Percentiles rank a stretch among this genome's conserved stretches.
phyloP scores from a whole-genome alignment of 352 stramenopile species.

The Globisporangium alternatum region DNA sequence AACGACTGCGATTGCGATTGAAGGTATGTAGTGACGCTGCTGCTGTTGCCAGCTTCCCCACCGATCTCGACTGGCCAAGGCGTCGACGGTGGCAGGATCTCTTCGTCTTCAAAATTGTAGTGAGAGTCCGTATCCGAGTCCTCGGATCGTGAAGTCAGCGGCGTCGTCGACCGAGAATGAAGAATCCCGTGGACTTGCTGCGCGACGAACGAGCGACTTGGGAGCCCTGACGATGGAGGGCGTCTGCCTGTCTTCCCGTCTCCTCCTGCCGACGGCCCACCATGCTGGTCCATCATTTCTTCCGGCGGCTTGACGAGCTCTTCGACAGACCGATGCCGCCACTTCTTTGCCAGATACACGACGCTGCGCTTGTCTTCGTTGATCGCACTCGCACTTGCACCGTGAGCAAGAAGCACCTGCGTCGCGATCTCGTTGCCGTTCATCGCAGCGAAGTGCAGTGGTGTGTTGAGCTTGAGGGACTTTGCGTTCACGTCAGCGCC shows the following conservation, averaged over 20 bases:
- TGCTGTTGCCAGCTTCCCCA: background rate
- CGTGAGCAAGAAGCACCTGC: slow-evolving; percentile 48
- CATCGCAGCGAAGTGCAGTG: slow-evolving; percentile 76
- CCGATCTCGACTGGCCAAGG: slow-evolving; percentile 32
- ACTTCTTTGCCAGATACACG: slow-evolving; percentile 76
- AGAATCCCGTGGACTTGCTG: slow-evolving; percentile 13
- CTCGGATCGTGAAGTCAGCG: slow-evolving; percentile 40
- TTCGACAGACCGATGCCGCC: slow-evolving; percentile 55
- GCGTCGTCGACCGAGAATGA: slow-evolving; percentile 16
- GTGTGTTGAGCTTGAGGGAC: slow-evolving; percentile 71
- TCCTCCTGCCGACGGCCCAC: background rate
- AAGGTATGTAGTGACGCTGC: background rate
- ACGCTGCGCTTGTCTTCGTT: slow-evolving; percentile 78
- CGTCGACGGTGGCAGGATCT: slow-evolving; percentile 46
- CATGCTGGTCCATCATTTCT: slow-evolving; percentile 13
- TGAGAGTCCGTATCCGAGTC: slow-evolving; percentile 49
- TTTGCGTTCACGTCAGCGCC: slow-evolving; percentile 67
- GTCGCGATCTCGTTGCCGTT: slow-evolving; percentile 71
- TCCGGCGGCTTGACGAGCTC: slow-evolving; percentile 53
- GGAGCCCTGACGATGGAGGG: background rate
- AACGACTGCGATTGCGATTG: slow-evolving; percentile 19
- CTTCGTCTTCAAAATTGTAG: slow-evolving; percentile 63
- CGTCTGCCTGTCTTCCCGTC: background rate
- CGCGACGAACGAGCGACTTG: background rate
- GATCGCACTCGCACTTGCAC: slow-evolving; percentile 56